Conservation (phyloP, 345 rosid species). For the Odontarrhena argentea region DNA sequence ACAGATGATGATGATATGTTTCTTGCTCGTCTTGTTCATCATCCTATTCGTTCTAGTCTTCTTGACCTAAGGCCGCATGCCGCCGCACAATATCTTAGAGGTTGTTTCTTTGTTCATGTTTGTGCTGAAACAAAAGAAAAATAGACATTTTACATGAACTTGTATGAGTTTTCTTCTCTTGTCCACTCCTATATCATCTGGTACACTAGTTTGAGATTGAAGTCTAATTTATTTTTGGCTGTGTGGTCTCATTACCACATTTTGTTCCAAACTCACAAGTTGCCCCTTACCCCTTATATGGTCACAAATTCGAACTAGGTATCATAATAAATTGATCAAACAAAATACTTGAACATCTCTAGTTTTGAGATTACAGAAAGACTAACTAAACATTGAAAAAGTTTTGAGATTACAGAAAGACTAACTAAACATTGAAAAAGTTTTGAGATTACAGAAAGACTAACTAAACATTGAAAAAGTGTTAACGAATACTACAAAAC, state of each 20-base stretch:
- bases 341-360: no score
- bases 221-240: background rate
- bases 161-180: background rate
- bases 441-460: no score
- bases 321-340: no score
- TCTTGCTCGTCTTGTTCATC: slow-evolving; percentile 77
- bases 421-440: no score
- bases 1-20: slow-evolving; percentile 89
- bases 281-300: no score
- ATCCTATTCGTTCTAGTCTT: slow-evolving; percentile 87
- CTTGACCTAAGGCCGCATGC: slow-evolving; percentile 48
- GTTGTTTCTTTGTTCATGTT: slow-evolving; percentile 4
- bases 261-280: background rate
- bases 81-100: background rate
- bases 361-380: no score
- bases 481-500: no score
- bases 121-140: slow-evolving; percentile 34
- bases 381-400: no score
- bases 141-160: slow-evolving; percentile 5
- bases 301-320: no score
- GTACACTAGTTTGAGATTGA: background rate
- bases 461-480: no score
- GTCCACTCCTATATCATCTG: background rate
- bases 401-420: no score
- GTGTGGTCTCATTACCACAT: slow-evolving; percentile 1